These are phyloP conservation scores for Termitomyces sp. DNA, from an alignment of 768 basidiomycete genomes.

Conservation along the genomic window DNA sequence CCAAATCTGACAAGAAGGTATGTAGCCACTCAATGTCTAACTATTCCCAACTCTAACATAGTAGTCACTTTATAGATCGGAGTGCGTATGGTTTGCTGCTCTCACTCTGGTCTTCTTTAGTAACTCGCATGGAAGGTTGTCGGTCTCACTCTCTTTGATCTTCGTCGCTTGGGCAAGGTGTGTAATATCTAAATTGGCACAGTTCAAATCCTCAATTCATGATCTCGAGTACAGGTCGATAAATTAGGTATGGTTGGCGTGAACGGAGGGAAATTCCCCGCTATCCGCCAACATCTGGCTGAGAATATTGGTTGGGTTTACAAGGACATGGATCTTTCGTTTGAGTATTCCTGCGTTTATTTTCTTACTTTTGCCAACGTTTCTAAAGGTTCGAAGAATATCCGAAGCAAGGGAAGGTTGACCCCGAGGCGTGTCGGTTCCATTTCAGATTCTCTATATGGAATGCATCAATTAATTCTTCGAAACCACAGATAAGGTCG, in stretches of 20 bases:
- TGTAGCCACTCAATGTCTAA: conserved; percentile 8
- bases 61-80: conserved; percentile 70
- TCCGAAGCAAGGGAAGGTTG: conserved; percentile 63
- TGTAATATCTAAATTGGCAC: not conserved
- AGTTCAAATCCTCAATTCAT: not conserved
- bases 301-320: conserved; percentile 83
- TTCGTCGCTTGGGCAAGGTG: conserved; percentile 79
- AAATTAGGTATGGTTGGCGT: conserved; percentile 86
- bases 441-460: not conserved
- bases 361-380: not conserved
- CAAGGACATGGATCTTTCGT: conserved; percentile 85
- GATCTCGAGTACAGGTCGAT: conserved; percentile 43
- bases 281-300: conserved; percentile 74
- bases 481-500: conserved; percentile 64
- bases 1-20: conserved; percentile 93
- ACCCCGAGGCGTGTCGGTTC: conserved; percentile 79
- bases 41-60: not conserved
- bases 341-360: conserved; percentile 22
- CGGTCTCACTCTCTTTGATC: conserved; percentile 85
- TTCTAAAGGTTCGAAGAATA: conserved; percentile 67
- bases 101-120: not conserved
- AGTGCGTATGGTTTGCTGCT: conserved; percentile 34
- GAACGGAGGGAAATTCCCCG: conserved; percentile 84
- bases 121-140: conserved; percentile 58
- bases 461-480: not conserved